phyloP scores from a whole-genome alignment of 1,139 yeast species.

The Blastobotrys niveus region DNA sequence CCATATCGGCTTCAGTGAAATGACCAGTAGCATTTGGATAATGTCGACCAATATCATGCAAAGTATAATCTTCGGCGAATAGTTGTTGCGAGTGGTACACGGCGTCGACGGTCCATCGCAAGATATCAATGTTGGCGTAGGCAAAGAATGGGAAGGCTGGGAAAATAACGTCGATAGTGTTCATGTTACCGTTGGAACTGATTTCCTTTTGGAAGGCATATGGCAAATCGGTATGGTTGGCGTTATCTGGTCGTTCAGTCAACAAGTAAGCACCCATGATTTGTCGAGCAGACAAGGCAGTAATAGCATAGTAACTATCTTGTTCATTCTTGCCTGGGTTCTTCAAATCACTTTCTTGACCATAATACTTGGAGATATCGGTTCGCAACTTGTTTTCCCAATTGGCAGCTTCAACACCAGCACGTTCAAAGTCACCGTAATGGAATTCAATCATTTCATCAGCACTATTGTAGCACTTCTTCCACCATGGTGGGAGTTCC shows the following conservation, averaged over 20 bases:
- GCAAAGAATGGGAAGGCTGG: conserved; percentile 12
- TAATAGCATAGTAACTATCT: conserved; percentile 11
- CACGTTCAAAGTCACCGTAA: conserved; percentile 4
- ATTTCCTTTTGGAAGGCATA: conserved; percentile 11
- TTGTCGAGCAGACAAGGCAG: conserved; percentile 10
- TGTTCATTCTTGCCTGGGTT: conserved; percentile 10
- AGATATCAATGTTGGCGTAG: conserved; percentile 5
- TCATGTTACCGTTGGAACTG: conserved; percentile 9
- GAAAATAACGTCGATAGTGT: conserved; percentile 11
- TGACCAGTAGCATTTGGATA: conserved; percentile 14
- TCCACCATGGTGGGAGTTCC: conserved; percentile 12
- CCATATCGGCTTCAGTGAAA: conserved; percentile 7
- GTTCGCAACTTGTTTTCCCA: conserved; percentile 3
- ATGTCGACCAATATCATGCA: conserved; percentile 13
- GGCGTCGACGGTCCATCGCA: conserved; percentile 8
- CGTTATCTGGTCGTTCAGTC: background rate
- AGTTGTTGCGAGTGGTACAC: no score
- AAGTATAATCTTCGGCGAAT: conserved; percentile 9
- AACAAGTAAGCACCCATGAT: conserved; percentile 3
- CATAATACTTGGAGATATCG: conserved; percentile 4
- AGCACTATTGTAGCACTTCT: conserved; percentile 1
- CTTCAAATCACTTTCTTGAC: background rate
- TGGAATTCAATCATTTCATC: conserved; percentile 5
- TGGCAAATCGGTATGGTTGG: background rate
- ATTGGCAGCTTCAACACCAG: background rate